phyloP scores from a whole-genome alignment of 2,329 filamentous ascomycete genomes.

The Botryotinia globosa region DNA sequence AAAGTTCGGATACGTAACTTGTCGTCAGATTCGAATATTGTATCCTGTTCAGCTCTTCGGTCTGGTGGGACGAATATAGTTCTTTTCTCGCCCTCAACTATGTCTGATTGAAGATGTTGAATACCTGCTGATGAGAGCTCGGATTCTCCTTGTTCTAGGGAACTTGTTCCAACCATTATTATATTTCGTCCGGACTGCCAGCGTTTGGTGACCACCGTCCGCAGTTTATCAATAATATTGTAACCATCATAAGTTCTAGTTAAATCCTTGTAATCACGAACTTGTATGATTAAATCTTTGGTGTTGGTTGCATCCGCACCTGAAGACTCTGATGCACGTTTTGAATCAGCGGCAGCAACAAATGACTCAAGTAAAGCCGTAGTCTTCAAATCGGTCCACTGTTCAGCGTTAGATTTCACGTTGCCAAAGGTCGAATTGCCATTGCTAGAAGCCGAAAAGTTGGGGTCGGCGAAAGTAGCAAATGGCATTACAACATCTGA shows the following conservation, averaged over 20 bases:
- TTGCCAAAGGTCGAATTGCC: conserved; percentile 13
- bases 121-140: conserved; percentile 43
- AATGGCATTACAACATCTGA: conserved; percentile 17
- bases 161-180: conserved; percentile 76
- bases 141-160: conserved; percentile 49
- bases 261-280: conserved; percentile 80
- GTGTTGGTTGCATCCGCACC: conserved; percentile 23
- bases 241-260: conserved; percentile 66
- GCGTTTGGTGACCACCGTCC: conserved; percentile 67
- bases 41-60: conserved; percentile 40
- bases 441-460: conserved; percentile 18
- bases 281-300: conserved; percentile 58
- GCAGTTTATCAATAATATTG: conserved; percentile 66
- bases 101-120: conserved; percentile 44
- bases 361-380: conserved; percentile 56
- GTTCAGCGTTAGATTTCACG: conserved; percentile 38
- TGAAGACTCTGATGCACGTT: conserved; percentile 36
- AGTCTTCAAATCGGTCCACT: conserved; percentile 62
- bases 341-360: conserved; percentile 47
- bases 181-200: conserved; percentile 70
- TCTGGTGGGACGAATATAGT: conserved; percentile 54
- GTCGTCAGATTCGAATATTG: conserved; percentile 47
- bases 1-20: conserved; percentile 51
- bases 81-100: conserved; percentile 48
- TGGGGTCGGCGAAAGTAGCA: conserved; percentile 11